Conservation (phyloP, 2,329 filamentous ascomycete genomes). For the Alternaria rosae region DNA sequence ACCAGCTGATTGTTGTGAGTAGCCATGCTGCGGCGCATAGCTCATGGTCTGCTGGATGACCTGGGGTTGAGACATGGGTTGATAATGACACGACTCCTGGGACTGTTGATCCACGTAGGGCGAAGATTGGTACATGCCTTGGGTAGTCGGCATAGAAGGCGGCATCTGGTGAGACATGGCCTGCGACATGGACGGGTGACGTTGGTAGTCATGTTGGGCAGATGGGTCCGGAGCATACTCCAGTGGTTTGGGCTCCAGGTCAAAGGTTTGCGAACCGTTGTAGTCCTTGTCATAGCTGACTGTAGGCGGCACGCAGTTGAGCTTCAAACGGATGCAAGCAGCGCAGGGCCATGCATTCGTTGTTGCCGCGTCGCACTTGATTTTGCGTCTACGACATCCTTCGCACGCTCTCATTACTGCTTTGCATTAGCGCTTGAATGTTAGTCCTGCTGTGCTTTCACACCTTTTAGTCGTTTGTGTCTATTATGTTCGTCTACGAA, state of each 20-base stretch:
- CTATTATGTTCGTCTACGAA: constrained; percentile 99
- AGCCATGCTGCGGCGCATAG: constrained; percentile 44
- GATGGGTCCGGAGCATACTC: constrained; percentile 51
- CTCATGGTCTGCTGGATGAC: constrained; percentile 43
- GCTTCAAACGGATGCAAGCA: constrained; percentile 88
- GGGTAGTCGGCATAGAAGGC: constrained; percentile 38
- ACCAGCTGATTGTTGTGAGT: constrained; percentile 38
- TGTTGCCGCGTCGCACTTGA: constrained; percentile 96
- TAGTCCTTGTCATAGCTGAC: constrained; percentile 74
- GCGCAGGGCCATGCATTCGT: constrained; percentile 98
- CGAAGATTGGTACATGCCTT: constrained; percentile 47
- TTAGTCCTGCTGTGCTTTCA: constrained; percentile 16
- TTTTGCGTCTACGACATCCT: constrained; percentile 92
- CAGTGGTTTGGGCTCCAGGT: constrained; percentile 49
- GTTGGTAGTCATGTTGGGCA: constrained; percentile 52
- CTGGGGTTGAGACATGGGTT: constrained; percentile 45
- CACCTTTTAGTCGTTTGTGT: constrained; percentile 95
- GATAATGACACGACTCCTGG: constrained; percentile 48
- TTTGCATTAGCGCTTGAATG: constrained; percentile 30
- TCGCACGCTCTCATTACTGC: constrained; percentile 96
- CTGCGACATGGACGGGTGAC: constrained; percentile 42
- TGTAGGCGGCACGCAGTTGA: constrained; percentile 90
- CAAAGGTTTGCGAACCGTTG: constrained; percentile 51
- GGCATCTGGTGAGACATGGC: constrained; percentile 40
- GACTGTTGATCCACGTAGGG: constrained; percentile 44